Evolutionary conservation across 495 filamentous ascomycete species (phyloP).

Genomic region (Podospora conica): DNA sequence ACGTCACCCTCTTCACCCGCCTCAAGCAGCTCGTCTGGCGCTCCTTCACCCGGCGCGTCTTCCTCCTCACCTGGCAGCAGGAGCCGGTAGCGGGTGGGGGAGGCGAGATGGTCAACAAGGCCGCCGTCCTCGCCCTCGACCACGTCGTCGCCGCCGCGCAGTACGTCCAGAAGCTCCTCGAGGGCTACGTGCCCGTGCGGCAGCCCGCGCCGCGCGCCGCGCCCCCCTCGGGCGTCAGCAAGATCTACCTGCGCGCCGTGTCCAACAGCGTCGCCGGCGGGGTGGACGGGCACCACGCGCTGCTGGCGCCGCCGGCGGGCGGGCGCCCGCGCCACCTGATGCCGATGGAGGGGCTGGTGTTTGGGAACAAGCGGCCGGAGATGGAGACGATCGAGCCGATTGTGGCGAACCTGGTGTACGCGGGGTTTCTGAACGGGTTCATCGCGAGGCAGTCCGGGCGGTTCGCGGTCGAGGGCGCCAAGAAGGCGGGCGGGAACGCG

Average conservation of each 20-base stretch:
- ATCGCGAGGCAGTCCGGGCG: slow-evolving; percentile 66
- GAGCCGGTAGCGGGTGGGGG: slow-evolving; percentile 19
- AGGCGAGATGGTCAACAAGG: slow-evolving; percentile 46
- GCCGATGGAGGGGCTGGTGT: slow-evolving; percentile 43
- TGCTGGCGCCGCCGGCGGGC: slow-evolving; percentile 40
- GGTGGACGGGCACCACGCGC: slow-evolving; percentile 20
- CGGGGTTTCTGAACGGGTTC: slow-evolving; percentile 82
- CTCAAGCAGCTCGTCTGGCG: slow-evolving; percentile 82
- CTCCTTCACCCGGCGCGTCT: slow-evolving; percentile 70
- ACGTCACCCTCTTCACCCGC: slow-evolving; percentile 63
- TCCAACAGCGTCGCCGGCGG: slow-evolving; percentile 31
- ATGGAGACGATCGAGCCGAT: slow-evolving; percentile 70
- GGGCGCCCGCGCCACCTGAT: slow-evolving; percentile 39
- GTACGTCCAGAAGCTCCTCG: slow-evolving; percentile 46
- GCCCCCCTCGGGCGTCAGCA: slow-evolving; percentile 24
- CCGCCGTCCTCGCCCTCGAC: slow-evolving; percentile 51
- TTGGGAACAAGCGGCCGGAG: slow-evolving; percentile 47
- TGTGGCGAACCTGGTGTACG: slow-evolving; percentile 67
- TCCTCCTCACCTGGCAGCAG: slow-evolving; percentile 51
- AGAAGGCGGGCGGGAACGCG: slow-evolving; percentile 46
- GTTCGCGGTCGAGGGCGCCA: slow-evolving; percentile 79
- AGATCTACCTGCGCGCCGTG: slow-evolving; percentile 37
- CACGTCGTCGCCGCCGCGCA: slow-evolving; percentile 48
- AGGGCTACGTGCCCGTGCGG: slow-evolving; percentile 39
- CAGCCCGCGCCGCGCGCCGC: slow-evolving; percentile 19